Evolutionary conservation across 768 basidiomycete species (phyloP), one percentile per base, ranked within the genome.

Genomic region (Xerocomus brunneocitrinus): DNA sequence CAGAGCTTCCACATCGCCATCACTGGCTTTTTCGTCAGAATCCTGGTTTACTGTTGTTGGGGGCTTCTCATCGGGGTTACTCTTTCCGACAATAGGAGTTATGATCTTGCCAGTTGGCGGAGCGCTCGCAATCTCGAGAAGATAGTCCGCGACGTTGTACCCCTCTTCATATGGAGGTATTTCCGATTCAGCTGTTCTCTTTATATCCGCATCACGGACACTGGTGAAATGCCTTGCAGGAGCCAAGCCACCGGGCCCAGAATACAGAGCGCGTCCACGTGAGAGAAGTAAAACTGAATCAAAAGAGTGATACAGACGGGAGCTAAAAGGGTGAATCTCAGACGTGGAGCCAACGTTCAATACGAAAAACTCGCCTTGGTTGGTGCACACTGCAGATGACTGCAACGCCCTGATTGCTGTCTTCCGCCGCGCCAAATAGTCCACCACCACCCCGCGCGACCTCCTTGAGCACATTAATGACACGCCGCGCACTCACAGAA

Each of bases 111-210:
- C 68, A 7, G 76, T 71, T 13, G 82, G 79, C 1, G 82, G 77
- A 46, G 82, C 81, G 61, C 82, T 86, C 1, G 93, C 93, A 48
- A 98, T 79, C 59, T 97, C 94, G 22, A 98, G 76, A 10, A 97
- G 78, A 62, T 95, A 90, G 66, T 98, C 95, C 0, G 95, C 93
- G 16, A 95, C 80, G 61, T 97, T 97, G 73, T 95, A 94, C 0
- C 91, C 92, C 46, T 83, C 76, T 8, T 81, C 86, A 62, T 84
- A 91, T 9, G 78, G 71, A 7, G 71, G 73, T 4, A 79, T 71
- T 38, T 69, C 67, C 38, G 68, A 58, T 63, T 67, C 52, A 4
- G 69, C 64, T 2, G 62, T 68, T 4, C 70, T 57, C 5, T 78
- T 77, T 24, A 73, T 67, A 14, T 62, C 62, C 8, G 44, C 28